Evolutionary conservation across 148 eudicot species (phyloP), one percentile per base, ranked within the genome.

Genomic region (Bassia scoparia): DNA sequence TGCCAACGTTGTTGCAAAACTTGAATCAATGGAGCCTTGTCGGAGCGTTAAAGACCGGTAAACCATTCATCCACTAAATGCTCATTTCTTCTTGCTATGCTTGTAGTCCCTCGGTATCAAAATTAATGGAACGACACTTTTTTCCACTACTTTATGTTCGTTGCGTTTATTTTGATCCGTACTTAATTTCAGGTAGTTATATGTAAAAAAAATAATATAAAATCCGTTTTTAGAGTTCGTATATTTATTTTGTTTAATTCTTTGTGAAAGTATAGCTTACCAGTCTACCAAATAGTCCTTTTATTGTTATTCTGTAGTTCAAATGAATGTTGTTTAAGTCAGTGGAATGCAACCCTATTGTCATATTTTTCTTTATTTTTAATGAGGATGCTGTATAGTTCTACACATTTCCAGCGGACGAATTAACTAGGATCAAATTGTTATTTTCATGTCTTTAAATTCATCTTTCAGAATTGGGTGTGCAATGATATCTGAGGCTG

Each of bases 41-140:
- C 84, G 91, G 75, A 89, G 89, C 66, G 88, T 87, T 61, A 89
- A 89, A 71, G 95, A 89, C 76, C 87, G 91, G 95, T 89, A 77
- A 74, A 26, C 21, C 55, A 71, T 34, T 54, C 0, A 30, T 7
- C n/a, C 52, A 23, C 38, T 10, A 53, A 65, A 26, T 50, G 53
- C 56, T 69, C 52, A 7, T 33, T 16, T 2, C 31, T 56, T 29
- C 2, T 53, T 54, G 48, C n/a, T n/a, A n/a, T 16, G 30, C 10
- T 27, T 71, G 3, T 38, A 12, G n/a, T n/a, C n/a, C n/a, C n/a
- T n/a, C n/a, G n/a, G n/a, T n/a, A n/a, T n/a, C n/a, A n/a, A n/a
- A n/a, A n/a, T n/a, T n/a, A n/a, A n/a, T n/a, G n/a, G n/a, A n/a
- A n/a, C n/a, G n/a, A n/a, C n/a, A n/a, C n/a, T n/a, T n/a, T n/a